These are phyloP conservation scores for Plantago ovata DNA, from an alignment of 257 asterid genomes.

Conservation along the genomic window DNA sequence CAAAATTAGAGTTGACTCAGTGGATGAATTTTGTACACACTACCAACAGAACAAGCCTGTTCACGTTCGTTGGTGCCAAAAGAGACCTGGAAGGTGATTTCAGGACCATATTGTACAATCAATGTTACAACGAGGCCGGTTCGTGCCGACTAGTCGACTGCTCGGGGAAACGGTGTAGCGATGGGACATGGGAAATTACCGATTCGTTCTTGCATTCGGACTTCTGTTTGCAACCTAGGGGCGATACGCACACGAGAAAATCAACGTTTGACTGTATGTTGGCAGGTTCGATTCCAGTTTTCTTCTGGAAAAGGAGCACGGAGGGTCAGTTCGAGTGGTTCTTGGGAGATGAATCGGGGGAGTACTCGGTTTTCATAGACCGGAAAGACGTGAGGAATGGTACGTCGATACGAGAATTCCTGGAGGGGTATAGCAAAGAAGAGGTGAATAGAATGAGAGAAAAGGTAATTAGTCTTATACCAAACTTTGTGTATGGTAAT, in stretches of 20 bases:
- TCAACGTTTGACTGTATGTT: constrained; percentile 50
- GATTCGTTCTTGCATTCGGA: constrained; percentile 34
- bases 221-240: constrained; percentile 47
- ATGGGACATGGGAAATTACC: constrained; percentile 25
- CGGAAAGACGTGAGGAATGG: constrained; percentile 32
- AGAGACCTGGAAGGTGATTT: constrained; percentile 34
- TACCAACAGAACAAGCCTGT: constrained; percentile 25
- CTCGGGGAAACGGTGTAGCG: constrained; percentile 25
- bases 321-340: constrained; percentile 38
- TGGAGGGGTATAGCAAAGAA: constrained; percentile 33
- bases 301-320: constrained; percentile 41
- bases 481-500: constrained; percentile 34
- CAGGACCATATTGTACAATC: constrained; percentile 24
- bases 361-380: constrained; percentile 38
- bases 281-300: constrained; percentile 51
- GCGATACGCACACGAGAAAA: constrained; percentile 39
- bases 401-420: constrained; percentile 24
- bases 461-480: constrained; percentile 42
- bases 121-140: constrained; percentile 31
- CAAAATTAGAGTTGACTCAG: constrained; percentile 3
- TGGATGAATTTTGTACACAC: constrained; percentile 34
- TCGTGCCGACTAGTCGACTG: constrained; percentile 41
- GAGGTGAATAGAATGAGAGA: constrained; percentile 38
- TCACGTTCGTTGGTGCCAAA: constrained; percentile 37
- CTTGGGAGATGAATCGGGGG: constrained; percentile 37